These are phyloP conservation scores for Blakeslea trispora DNA, from an alignment of 371 early-diverging fungal species.

Conservation along the genomic window DNA sequence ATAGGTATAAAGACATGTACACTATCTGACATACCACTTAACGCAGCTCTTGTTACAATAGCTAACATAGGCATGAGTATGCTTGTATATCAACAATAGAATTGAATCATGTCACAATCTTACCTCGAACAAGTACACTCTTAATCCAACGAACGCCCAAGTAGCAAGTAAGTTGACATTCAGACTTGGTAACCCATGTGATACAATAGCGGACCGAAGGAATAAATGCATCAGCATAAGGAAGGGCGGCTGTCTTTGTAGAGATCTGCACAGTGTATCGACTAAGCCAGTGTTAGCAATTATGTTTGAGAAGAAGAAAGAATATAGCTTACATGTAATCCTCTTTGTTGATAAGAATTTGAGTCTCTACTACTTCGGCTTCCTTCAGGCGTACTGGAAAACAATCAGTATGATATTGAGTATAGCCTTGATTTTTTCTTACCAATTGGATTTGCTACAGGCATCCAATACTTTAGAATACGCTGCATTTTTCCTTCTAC, in stretches of 20 bases:
- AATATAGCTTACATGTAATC: conserved; percentile 40
- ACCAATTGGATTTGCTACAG: conserved; percentile 53
- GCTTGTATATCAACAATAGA: too few relatives aligned
- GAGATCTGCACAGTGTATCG: conserved; percentile 48
- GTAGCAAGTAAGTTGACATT: conserved; percentile 52
- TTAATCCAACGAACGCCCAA: conserved; percentile 58
- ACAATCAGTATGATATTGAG: background rate
- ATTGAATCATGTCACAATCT: too few relatives aligned
- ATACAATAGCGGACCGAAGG: conserved; percentile 60
- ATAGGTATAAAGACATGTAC: conserved; percentile 34
- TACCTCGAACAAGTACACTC: conserved; percentile 54
- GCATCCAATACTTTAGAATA: conserved; percentile 49
- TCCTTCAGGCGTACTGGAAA: conserved; percentile 53
- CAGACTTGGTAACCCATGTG: conserved; percentile 44
- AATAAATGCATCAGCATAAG: conserved; percentile 63
- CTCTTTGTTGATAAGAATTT: conserved; percentile 49
- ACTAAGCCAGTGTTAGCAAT: too few relatives aligned
- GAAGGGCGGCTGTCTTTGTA: conserved; percentile 51
- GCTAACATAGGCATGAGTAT: too few relatives aligned
- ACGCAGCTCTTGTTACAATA: conserved; percentile 43
- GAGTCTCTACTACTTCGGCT: conserved; percentile 61
- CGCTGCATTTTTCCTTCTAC: conserved; percentile 33
- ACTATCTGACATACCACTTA: conserved; percentile 47
- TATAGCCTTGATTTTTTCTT: background rate
- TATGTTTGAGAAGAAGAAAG: background rate